Evolutionary conservation across 2,329 filamentous ascomycete species (phyloP), one percentile per base, ranked within the genome.

Genomic region (Penicillium freii): DNA sequence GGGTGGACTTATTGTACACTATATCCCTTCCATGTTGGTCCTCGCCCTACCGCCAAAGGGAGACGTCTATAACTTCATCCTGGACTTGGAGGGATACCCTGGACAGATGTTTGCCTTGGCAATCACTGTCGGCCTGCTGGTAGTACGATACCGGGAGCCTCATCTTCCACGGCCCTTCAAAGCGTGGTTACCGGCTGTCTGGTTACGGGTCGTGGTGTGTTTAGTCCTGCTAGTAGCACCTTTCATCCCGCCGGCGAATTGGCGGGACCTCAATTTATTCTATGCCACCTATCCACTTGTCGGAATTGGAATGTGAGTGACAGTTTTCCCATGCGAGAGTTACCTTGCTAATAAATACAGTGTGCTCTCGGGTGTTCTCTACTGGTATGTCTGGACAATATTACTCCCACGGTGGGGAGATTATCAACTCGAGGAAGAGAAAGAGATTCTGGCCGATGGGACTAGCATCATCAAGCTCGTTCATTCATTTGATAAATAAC

Each of bases 21-120:
- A 84, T 64, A 78, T 91, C 31, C 87, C 87, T 0, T 89, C 87
- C 0, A 63, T 88, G 0, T 74, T 90, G 1, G 86, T 90, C 3
- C 89, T 91, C 49, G 72, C 80, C 0, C 75, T 89, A 0, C 87
- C 87, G 0, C 86, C 87, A 0, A 84, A 86, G 0, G 78, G 80
- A 3, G 82, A 87, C 46, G 84, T 88, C 0, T 91, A 90, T 71
- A 86, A 84, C 10, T 89, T 91, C 65, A 90, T 91, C 29, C 75
- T 90, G 0, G 87, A 91, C 46, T 84, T 90, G 0, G 87, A 90
- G 65, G 86, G 84, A 0, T 90, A 90, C 62, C 83, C 87, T 0
- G 84, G 79, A 0, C 84, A 88, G 57, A 76, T 90, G 15, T 81
- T 87, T 54, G 80, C 80, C 0, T 69, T 89, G 1, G 82, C 84